phyloP scores from a whole-genome alignment of 2,329 filamentous ascomycete species.

The Colletotrichum acutatum region DNA sequence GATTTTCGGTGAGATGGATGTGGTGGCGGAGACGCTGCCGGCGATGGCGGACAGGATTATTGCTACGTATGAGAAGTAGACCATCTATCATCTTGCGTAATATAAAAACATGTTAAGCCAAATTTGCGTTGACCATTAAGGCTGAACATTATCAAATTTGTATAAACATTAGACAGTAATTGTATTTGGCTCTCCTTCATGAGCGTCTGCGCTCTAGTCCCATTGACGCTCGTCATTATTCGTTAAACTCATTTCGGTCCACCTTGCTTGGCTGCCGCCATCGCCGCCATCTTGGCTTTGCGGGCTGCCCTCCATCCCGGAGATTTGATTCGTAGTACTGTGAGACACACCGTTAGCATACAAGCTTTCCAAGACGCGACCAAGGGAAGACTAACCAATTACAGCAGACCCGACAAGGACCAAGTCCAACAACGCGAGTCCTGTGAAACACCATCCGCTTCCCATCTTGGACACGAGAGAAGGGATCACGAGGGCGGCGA shows the following conservation, averaged over 20 bases:
- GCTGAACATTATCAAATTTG: not conserved
- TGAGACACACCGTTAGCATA: not conserved
- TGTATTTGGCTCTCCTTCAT: no score
- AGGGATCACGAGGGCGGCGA: conserved; percentile 49
- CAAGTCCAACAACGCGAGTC: conserved; percentile 47
- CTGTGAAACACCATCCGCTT: conserved; percentile 52
- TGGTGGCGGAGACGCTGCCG: conserved; percentile 56
- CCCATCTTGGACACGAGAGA: conserved; percentile 47
- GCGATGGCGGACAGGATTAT: conserved; percentile 59
- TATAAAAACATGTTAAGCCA: not conserved
- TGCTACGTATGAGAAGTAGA: conserved; percentile 33
- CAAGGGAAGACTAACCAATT: conserved; percentile 30
- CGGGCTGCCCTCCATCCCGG: conserved; percentile 30
- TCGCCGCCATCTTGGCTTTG: conserved; percentile 29
- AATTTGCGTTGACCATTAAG: not conserved
- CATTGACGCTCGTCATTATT: not conserved
- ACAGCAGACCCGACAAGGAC: conserved; percentile 40
- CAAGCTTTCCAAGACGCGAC: not conserved
- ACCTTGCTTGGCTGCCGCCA: conserved; percentile 18
- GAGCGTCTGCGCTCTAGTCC: not conserved
- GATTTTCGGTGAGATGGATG: conserved; percentile 62
- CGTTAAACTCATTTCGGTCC: conserved; percentile 9
- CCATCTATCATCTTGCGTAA: not conserved
- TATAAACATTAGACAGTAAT: not conserved
- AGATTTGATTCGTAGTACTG: conserved; percentile 27